A percentile compares a stretch with the other conserved stretches of the same genome.
These are phyloP conservation scores for Yarrowia alimentaria DNA, from an alignment of 805 yeast genomes.

Conservation along the genomic window DNA sequence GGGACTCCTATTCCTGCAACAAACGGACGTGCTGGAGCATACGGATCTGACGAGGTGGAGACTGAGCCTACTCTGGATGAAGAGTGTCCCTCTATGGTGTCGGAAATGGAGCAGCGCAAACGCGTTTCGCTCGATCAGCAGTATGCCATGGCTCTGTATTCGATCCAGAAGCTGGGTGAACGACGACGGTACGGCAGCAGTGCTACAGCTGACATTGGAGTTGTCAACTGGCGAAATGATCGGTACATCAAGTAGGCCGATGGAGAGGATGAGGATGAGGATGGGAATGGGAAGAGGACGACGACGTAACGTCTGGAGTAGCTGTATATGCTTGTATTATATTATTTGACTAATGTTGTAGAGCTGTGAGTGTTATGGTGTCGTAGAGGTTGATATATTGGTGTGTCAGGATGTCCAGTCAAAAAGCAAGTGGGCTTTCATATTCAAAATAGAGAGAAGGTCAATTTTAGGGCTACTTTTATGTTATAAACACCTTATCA, in stretches of 20 bases:
- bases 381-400: too few species aligned
- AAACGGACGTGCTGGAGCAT: constrained; percentile 20
- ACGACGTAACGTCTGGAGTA: too few species aligned
- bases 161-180: constrained; percentile 25
- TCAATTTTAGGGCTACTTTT: too few species aligned
- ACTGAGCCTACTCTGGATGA: background rate
- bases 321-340: too few species aligned
- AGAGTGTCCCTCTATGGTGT: constrained; percentile 1
- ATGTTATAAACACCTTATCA: too few species aligned
- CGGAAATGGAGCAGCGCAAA: constrained; percentile 6
- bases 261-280: too few species aligned
- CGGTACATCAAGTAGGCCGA: constrained; percentile 19
- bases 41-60: constrained; percentile 20
- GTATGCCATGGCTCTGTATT: constrained; percentile 22
- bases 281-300: too few species aligned
- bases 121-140: constrained; percentile 24
- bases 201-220: constrained; percentile 21
- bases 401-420: too few species aligned
- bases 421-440: too few species aligned
- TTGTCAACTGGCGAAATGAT: constrained; percentile 25
- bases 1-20: constrained; percentile 1
- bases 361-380: too few species aligned
- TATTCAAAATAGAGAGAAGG: too few species aligned
- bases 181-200: constrained; percentile 17
- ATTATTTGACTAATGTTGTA: too few species aligned